phyloP scores from a whole-genome alignment of 202 grass and related monocot species.

The Panicum hallii region DNA sequence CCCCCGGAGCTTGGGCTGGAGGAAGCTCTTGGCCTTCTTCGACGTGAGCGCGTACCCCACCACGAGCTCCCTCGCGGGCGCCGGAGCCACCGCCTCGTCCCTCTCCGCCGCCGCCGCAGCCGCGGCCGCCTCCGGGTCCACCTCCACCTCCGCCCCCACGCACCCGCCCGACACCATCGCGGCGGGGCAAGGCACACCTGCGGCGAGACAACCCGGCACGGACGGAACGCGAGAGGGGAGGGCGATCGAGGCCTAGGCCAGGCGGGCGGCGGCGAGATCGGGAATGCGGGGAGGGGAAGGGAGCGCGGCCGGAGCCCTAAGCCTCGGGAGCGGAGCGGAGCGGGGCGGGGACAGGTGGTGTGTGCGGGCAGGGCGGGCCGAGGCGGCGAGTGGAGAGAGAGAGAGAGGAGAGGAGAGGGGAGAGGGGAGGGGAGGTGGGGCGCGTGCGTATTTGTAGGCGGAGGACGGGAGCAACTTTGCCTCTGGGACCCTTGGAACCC shows the following conservation, averaged over 20 bases:
- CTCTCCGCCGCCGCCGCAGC: neutral
- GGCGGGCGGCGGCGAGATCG: constrained; percentile 45
- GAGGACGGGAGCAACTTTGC: constrained; percentile 46
- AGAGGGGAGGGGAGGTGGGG: constrained; percentile 3
- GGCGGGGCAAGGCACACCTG: neutral
- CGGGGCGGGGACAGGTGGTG: constrained; percentile 43
- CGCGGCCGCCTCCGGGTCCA: constrained; percentile 3
- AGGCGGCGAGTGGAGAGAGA: constrained; percentile 39
- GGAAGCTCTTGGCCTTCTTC: constrained; percentile 95
- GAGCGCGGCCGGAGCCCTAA: constrained; percentile 37
- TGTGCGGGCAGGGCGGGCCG: constrained; percentile 29
- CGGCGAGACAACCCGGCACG: neutral
- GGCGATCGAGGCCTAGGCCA: constrained; percentile 2
- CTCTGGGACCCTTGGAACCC: constrained; percentile 42
- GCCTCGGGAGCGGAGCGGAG: constrained; percentile 33
- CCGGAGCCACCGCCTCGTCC: constrained; percentile 1
- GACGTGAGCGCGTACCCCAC: constrained; percentile 87
- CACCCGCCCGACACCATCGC: constrained; percentile 63
- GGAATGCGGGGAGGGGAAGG: constrained; percentile 43
- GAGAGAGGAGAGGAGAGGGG: neutral
- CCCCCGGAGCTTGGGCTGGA: constrained; percentile 80
- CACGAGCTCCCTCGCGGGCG: constrained; percentile 60
- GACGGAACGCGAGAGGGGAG: neutral
- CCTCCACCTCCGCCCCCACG: constrained; percentile 39
- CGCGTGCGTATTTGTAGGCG: constrained; percentile 66